Evolutionary conservation across 768 basidiomycete species (phyloP).

Genomic region (Mycena filopes): DNA sequence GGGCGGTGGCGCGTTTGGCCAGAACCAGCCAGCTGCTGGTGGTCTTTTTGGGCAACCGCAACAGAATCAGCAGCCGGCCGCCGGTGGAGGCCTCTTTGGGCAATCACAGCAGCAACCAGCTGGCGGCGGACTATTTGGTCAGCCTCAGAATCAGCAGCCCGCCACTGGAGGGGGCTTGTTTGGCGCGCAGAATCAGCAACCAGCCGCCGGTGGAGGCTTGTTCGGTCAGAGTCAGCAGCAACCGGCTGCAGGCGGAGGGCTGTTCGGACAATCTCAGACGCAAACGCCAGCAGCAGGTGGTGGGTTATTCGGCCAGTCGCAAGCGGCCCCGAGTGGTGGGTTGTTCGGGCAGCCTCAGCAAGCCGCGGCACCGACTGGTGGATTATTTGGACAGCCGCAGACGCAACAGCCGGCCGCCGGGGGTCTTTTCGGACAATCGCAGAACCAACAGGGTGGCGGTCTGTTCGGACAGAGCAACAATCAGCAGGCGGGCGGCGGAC

Average conservation of each 20-base stretch:
- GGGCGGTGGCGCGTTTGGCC: conserved; percentile 18
- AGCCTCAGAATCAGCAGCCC: conserved; percentile 41
- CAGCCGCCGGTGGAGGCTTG: conserved; percentile 15
- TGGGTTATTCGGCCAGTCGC: conserved; percentile 40
- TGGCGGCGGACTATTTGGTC: conserved; percentile 45
- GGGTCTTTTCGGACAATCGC: conserved; percentile 40
- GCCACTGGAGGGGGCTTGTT: conserved; percentile 33
- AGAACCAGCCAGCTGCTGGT: conserved; percentile 23
- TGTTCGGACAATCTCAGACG: conserved; percentile 43
- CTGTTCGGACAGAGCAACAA: conserved; percentile 21
- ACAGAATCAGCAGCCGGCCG: conserved; percentile 42
- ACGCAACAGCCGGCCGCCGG: conserved; percentile 39
- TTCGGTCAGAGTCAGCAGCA: conserved; percentile 40
- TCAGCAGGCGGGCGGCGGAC: conserved; percentile 30
- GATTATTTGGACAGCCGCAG: conserved; percentile 50
- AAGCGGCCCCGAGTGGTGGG: conserved; percentile 32
- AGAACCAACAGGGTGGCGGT: conserved; percentile 42
- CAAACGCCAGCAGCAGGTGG: conserved; percentile 28
- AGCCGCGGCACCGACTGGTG: conserved; percentile 28
- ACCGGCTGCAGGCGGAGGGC: conserved; percentile 33
- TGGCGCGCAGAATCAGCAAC: conserved; percentile 30
- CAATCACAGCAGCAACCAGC: conserved; percentile 37
- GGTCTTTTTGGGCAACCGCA: conserved; percentile 42
- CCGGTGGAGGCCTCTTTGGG: conserved; percentile 52
- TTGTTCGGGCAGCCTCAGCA: conserved; percentile 3